Base-by-base conservation (phyloP, 1,284 basidiomycete genomes). In the Ceratobasidium sp. region DNA sequence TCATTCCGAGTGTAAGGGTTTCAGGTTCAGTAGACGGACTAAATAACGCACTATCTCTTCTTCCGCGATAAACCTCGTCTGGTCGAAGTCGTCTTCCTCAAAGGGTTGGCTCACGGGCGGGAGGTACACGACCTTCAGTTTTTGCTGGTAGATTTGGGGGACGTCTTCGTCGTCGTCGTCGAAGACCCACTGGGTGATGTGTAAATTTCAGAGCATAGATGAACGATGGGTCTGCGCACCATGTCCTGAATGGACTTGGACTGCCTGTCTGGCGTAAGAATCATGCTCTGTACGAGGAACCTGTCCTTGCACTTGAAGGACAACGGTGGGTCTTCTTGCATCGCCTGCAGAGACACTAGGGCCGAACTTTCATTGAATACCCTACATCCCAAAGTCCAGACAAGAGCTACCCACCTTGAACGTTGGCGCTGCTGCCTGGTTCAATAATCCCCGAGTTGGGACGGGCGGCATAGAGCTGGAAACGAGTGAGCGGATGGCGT, bases 251-350 rank as follows among this genome's bases (percentile, higher is more conserved):
- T 83, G 37, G 91, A 82, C 81, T 90, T 84, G 59, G 88, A 88
- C 85, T 96, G 95, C 83, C 94, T 94, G 79, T 98, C 96, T 24
- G 92, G 87, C 1, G 94, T 92, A 83, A 99, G 97, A 81, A 93
- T 83, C 46, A 95, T 97, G 80, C 94, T 97, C 84, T 98, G 98
- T 64, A 99, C 96, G 74, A 99, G 87, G 85, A 99, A 99, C 86
- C 99, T 99, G 90, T 99, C 98, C 83, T 98, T 97, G 91, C 98
- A 99, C 86, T 98, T 98, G 63, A 90, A 86, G 76, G 91, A 91
- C 77, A 92, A 83, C 37, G 96, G 92, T 16, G 22, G 4, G 24
- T 24, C 5, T 29, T n/a, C n/a, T n/a, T n/a, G n/a, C 0, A 97
- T 93, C 19, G 97, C 92, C 83, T 99, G 98, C 49, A 99, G 87